Evolutionary conservation across 768 basidiomycete species (phyloP), one percentile per base, ranked within the genome.

Genomic region (Hygrophorus russula): DNA sequence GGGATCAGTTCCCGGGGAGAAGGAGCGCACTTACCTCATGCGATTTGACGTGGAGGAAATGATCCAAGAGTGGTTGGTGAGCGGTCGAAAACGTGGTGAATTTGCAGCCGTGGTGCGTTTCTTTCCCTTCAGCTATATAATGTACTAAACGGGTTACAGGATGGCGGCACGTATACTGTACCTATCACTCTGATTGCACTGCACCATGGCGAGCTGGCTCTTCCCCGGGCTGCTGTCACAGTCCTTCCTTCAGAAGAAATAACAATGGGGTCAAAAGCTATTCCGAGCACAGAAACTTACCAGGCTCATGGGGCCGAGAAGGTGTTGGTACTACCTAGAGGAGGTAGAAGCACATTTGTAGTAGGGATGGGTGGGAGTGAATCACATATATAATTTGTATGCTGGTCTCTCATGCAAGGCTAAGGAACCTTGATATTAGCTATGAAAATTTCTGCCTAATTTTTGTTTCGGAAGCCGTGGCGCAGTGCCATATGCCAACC

Each of bases 61-160:
- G 59, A 71, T 79, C 13, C 78, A 77, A 39, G 84, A 88, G 50
- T 97, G 93, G 93, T 68, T 96, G 2, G 76, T 97, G 7, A 85
- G 88, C 47, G 93, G 93, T 7, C 71, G 73, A 33, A 94, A 92
- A 62, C 77, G 83, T 41, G 92, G 91, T 0, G 83, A 85, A 51
- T 93, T 88, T 53, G 42, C 70, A 13, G 86, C 83, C 2, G 69
- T 66, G 62, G 93, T 87, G 53, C 41, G 78, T 55, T 1, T 24
- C 27, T 12, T 31, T 29, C 37, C 43, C 12, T 39, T 27, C 38
- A n/a, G 24, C 37, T 35, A 17, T 13, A 31, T 14, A 14, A 15
- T 24, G 45, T 31, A 33, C 10, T 18, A 38, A 46, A 37, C 41
- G 34, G 35, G 11, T 20, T 27, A 28, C 38, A 91, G 87, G 77